These are phyloP conservation scores for Colletotrichum karsti DNA, from an alignment of 2,329 filamentous ascomycete genomes.

Conservation along the genomic window DNA sequence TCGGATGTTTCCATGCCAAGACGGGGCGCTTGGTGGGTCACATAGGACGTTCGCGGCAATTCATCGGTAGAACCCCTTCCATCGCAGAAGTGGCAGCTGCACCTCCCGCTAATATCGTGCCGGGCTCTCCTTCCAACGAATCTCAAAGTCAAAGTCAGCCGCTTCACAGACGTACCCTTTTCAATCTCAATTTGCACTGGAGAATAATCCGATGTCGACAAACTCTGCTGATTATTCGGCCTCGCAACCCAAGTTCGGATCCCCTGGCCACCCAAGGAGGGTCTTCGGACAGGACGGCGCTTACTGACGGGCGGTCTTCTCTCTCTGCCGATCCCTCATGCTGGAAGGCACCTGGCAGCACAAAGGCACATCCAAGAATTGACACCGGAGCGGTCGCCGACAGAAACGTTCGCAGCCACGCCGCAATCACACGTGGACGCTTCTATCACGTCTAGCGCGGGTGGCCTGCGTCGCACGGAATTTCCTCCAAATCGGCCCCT, in stretches of 20 bases:
- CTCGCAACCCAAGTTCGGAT: background rate
- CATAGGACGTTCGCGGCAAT: background rate
- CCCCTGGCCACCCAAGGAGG: background rate
- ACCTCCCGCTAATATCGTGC: background rate
- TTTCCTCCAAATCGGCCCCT: background rate
- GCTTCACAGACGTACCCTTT: background rate
- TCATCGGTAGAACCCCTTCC: background rate
- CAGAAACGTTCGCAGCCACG: background rate
- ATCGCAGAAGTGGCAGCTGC: background rate
- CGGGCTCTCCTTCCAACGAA: background rate
- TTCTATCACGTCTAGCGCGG: background rate
- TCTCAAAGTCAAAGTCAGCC: background rate
- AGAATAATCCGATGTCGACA: constrained; percentile 12
- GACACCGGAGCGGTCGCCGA: background rate
- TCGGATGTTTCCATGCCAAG: background rate
- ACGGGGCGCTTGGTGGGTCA: background rate
- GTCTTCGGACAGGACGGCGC: background rate
- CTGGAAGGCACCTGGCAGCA: background rate
- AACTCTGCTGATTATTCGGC: background rate
- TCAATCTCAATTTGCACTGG: background rate
- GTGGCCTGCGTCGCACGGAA: background rate
- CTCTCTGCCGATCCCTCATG: background rate
- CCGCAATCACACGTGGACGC: background rate
- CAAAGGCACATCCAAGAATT: background rate
- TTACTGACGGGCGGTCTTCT: background rate